Evolutionary conservation across 208 protist genomes (phyloP).

Genomic region (Trypanosoma vivax): DNA sequence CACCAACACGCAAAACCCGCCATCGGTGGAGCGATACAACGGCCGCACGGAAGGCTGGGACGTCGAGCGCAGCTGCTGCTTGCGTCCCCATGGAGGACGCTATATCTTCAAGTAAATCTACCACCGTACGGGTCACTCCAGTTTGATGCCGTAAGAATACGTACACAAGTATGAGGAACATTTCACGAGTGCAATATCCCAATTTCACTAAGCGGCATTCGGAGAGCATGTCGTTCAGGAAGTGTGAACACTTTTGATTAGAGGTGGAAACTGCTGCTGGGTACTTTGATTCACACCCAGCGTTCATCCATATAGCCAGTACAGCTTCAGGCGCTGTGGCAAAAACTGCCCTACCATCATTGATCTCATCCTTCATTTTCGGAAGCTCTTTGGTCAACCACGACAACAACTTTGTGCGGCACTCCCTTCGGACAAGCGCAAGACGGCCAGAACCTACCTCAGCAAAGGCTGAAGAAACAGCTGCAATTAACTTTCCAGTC

Average conservation of each 20-base stretch:
- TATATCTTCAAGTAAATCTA: conserved; percentile 68
- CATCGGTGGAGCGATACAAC: conserved; percentile 49
- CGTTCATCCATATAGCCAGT: conserved; percentile 2
- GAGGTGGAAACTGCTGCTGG: background rate
- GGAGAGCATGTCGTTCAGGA: conserved; percentile 34
- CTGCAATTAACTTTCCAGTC: conserved; percentile 11
- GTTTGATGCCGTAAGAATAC: conserved; percentile 43
- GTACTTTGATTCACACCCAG: background rate
- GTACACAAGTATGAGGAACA: conserved; percentile 52
- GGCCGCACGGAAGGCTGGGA: conserved; percentile 38
- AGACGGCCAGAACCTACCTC: conserved; percentile 13
- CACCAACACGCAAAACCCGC: conserved; percentile 30
- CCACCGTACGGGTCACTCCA: conserved; percentile 40
- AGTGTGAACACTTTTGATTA: background rate
- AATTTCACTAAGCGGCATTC: conserved; percentile 45
- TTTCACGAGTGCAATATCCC: conserved; percentile 51
- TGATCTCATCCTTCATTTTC: background rate
- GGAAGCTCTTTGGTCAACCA: conserved; percentile 2
- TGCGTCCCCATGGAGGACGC: conserved; percentile 59
- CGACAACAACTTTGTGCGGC: background rate
- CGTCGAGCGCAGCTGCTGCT: conserved; percentile 56
- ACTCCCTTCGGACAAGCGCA: background rate
- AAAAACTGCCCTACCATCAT: background rate
- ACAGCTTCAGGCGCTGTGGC: conserved; percentile 8
- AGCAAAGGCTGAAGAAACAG: conserved; percentile 10